phyloP scores from a whole-genome alignment of 2,329 filamentous ascomycete species.

The Nemania diffusa region DNA sequence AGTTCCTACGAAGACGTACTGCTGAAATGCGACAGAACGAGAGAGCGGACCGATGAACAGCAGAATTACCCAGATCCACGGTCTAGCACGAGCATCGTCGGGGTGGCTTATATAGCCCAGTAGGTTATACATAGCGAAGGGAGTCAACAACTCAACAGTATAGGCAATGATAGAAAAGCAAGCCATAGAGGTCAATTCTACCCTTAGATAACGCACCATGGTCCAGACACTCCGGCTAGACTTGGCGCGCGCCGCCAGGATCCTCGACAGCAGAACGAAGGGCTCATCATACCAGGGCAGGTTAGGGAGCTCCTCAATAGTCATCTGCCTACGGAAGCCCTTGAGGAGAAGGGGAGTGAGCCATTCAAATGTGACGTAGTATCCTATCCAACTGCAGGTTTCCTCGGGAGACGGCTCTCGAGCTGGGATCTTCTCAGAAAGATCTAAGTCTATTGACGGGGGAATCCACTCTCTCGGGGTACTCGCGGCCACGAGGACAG shows the following conservation, averaged over 20 bases:
- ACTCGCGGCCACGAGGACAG: slow-evolving; percentile 54
- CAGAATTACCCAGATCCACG: slow-evolving; percentile 64
- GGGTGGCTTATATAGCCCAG: slow-evolving; percentile 62
- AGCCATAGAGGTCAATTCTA: slow-evolving; percentile 58
- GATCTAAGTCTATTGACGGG: slow-evolving; percentile 53
- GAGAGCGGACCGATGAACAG: slow-evolving; percentile 62
- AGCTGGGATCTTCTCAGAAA: slow-evolving; percentile 52
- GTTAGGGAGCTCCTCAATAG: slow-evolving; percentile 59
- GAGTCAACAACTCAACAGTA: slow-evolving; percentile 61
- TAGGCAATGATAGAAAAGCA: slow-evolving; percentile 54
- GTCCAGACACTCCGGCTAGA: slow-evolving; percentile 59
- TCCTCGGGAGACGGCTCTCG: slow-evolving; percentile 61
- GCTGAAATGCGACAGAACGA: slow-evolving; percentile 63
- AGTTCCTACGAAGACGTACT: slow-evolving; percentile 68
- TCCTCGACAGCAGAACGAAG: slow-evolving; percentile 56
- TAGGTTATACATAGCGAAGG: slow-evolving; percentile 64
- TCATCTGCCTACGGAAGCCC: slow-evolving; percentile 57
- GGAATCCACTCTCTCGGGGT: slow-evolving; percentile 64
- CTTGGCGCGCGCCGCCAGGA: slow-evolving; percentile 57
- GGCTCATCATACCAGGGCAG: slow-evolving; percentile 68
- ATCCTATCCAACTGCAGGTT: slow-evolving; percentile 63
- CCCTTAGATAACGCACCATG: slow-evolving; percentile 55
- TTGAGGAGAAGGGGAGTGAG: slow-evolving; percentile 61
- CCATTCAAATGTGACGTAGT: slow-evolving; percentile 63
- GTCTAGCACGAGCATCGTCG: slow-evolving; percentile 56